Evolutionary conservation across 352 stramenopile genomes (phyloP).

Genomic region (Globisporangium middletonii): DNA sequence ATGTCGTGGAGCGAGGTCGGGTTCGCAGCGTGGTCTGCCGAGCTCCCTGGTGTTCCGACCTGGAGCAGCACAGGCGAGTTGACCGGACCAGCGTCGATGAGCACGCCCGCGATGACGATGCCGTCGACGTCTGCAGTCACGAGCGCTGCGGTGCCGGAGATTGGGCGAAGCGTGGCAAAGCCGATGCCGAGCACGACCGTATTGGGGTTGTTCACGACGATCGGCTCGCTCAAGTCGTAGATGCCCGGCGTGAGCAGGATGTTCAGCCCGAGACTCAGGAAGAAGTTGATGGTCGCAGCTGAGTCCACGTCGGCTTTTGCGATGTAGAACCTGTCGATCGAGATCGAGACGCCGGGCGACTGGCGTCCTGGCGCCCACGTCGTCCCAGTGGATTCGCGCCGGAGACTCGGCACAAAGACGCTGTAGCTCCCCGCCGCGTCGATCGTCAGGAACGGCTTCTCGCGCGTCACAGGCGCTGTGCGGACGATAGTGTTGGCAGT

Average conservation of each 20-base stretch:
- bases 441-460: not conserved
- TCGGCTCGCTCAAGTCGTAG: not conserved
- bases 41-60: not conserved
- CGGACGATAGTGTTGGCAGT: not conserved
- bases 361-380: not conserved
- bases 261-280: not conserved
- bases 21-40: not conserved
- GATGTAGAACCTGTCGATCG: not conserved
- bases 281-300: not conserved
- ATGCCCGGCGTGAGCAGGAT: not conserved
- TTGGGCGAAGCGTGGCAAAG: not conserved
- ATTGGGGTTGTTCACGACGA: not conserved
- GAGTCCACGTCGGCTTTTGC: not conserved
- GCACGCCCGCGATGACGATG: not conserved
- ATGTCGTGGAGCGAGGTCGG: not conserved
- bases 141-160: not conserved
- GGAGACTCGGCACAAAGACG: not conserved
- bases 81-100: not conserved
- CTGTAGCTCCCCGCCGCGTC: not conserved
- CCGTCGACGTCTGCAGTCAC: not conserved
- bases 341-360: not conserved
- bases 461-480: not conserved
- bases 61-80: not conserved
- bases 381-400: not conserved
- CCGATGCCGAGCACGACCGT: not conserved